Evolutionary conservation across 495 filamentous ascomycete genomes (phyloP).

Genomic region (Aspergillus baeticus): DNA sequence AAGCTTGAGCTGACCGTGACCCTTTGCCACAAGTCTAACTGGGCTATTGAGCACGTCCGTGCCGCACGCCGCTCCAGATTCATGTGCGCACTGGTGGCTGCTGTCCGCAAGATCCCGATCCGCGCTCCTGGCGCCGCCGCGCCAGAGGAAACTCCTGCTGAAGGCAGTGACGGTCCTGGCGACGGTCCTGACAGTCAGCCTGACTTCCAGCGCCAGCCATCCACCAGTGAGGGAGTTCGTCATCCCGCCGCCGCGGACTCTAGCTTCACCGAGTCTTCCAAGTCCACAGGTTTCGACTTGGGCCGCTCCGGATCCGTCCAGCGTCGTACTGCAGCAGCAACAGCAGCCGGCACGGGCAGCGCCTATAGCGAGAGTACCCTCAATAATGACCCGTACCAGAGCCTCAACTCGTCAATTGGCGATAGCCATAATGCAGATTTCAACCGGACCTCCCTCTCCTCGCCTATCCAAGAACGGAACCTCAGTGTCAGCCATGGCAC

Average conservation of each 20-base stretch:
- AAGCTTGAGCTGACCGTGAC: slow-evolving; percentile 80
- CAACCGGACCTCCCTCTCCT: slow-evolving; percentile 29
- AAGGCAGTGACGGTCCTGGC: slow-evolving; percentile 3
- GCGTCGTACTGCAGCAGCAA: slow-evolving; percentile 29
- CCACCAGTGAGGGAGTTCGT: slow-evolving; percentile 10
- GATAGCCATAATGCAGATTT: slow-evolving; percentile 21
- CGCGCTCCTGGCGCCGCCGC: slow-evolving; percentile 36
- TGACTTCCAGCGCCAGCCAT: slow-evolving; percentile 5
- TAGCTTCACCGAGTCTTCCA: slow-evolving; percentile 20
- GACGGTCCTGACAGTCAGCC: slow-evolving; percentile 12
- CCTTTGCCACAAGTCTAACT: slow-evolving; percentile 93
- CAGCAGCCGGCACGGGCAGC: slow-evolving; percentile 16
- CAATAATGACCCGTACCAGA: slow-evolving; percentile 40
- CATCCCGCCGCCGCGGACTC: slow-evolving; percentile 11
- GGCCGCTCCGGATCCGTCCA: slow-evolving; percentile 30
- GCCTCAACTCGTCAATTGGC: slow-evolving; percentile 35
- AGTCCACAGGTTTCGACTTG: slow-evolving; percentile 38
- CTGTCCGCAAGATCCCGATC: slow-evolving; percentile 84
- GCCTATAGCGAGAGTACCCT: slow-evolving; percentile 38
- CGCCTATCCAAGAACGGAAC: slow-evolving; percentile 24
- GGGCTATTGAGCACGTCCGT: slow-evolving; percentile 86
- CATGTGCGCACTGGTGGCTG: slow-evolving; percentile 88
- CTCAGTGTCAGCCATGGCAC: slow-evolving; percentile 24
- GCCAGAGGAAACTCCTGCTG: slow-evolving; percentile 13
- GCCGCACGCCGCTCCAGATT: slow-evolving; percentile 88